Evolutionary conservation across 768 basidiomycete genomes (phyloP).

Genomic region (Lactarius hengduanensis): DNA sequence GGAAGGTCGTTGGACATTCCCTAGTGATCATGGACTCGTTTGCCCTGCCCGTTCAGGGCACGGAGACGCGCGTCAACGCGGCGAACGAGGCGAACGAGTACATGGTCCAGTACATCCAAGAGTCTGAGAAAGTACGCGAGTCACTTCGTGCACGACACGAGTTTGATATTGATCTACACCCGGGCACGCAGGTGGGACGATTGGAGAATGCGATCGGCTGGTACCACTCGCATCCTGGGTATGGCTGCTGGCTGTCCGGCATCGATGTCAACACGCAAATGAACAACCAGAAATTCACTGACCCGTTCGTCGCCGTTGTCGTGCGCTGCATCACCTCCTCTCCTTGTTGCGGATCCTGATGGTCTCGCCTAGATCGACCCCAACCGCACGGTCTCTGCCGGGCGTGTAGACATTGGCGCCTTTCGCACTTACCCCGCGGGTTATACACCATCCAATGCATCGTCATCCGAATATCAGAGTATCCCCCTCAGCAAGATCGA

Average conservation of each 20-base stretch:
- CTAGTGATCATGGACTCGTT: slow-evolving; percentile 94
- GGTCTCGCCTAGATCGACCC: slow-evolving; percentile 75
- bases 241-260: slow-evolving; percentile 98
- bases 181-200: slow-evolving; percentile 62
- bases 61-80: slow-evolving; percentile 97
- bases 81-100: slow-evolving; percentile 95
- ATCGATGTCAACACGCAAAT: slow-evolving; percentile 98
- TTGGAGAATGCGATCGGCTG: slow-evolving; percentile 91
- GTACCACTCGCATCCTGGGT: slow-evolving; percentile 99
- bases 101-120: slow-evolving; percentile 91
- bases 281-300: slow-evolving; percentile 92
- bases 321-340: slow-evolving; percentile 45
- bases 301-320: slow-evolving; percentile 97
- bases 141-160: background rate
- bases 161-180: background rate
- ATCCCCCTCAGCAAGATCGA: slow-evolving; percentile 97
- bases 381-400: slow-evolving; percentile 96
- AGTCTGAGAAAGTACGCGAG: slow-evolving; percentile 67
- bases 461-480: slow-evolving; percentile 87
- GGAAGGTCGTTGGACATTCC: slow-evolving; percentile 79
- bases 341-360: slow-evolving; percentile 8
- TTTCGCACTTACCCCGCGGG: slow-evolving; percentile 97
- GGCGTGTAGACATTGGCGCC: slow-evolving; percentile 98
- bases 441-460: slow-evolving; percentile 74
- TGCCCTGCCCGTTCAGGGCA: slow-evolving; percentile 95